Evolutionary conservation across 176 grass and related monocot genomes (phyloP).

Genomic region (Puccinellia tenuiflora): DNA sequence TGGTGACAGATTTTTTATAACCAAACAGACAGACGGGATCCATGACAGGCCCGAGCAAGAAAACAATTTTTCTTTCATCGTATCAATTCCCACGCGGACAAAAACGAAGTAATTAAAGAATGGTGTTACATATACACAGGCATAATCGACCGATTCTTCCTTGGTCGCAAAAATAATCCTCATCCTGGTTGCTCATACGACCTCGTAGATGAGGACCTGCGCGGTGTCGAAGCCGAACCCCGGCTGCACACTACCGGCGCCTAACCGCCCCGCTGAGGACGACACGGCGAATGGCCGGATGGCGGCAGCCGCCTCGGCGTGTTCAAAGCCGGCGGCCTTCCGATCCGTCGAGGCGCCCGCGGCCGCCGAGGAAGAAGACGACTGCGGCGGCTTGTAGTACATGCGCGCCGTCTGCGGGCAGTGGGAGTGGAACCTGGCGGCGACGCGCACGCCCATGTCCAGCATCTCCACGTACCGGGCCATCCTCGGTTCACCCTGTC

Average conservation of each 20-base stretch:
- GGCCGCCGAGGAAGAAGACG: not conserved
- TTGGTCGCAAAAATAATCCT: not conserved
- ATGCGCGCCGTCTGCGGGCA: constrained; percentile 72
- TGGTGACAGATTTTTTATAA: not conserved
- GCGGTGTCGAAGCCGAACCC: constrained; percentile 7
- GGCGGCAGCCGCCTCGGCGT: not conserved
- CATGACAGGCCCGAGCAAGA: not conserved
- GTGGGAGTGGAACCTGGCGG: constrained; percentile 69
- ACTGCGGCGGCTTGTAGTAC: constrained; percentile 76
- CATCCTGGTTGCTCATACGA: not conserved
- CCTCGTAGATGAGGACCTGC: constrained; percentile 25
- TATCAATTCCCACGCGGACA: not conserved
- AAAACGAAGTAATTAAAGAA: not conserved
- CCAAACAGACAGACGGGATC: not conserved
- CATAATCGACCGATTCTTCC: not conserved
- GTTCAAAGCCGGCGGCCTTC: not conserved
- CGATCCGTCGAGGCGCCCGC: not conserved
- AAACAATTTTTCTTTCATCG: too few species aligned
- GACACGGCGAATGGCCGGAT: not conserved
- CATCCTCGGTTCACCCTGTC: not conserved
- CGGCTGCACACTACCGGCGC: not conserved
- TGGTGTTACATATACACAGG: not conserved
- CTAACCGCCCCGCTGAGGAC: not conserved
- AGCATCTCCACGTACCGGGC: constrained; percentile 62
- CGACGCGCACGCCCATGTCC: constrained; percentile 63